These are phyloP conservation scores for Candida nonsorbophila DNA, from an alignment of 805 yeast species.

Conservation along the genomic window DNA sequence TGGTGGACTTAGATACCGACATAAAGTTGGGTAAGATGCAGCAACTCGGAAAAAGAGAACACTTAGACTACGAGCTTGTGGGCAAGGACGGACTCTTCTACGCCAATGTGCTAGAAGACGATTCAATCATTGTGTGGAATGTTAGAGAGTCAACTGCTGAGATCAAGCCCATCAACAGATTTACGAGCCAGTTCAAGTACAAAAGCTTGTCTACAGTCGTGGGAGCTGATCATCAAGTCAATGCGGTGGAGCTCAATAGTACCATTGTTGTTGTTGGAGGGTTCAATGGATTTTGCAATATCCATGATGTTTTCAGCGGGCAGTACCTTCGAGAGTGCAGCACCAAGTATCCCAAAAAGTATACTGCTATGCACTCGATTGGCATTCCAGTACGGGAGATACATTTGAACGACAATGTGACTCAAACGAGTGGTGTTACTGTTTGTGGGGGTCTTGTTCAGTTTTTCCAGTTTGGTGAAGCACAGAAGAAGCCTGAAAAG, in stretches of 20 bases:
- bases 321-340: constrained; percentile 29
- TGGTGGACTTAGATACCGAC: constrained; percentile 1
- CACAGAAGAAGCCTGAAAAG: constrained; percentile 7
- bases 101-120: constrained; percentile 34
- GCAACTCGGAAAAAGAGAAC: constrained; percentile 1
- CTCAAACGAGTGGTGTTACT: constrained; percentile 32
- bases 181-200: constrained; percentile 17
- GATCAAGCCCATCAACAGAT: constrained; percentile 13
- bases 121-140: constrained; percentile 38
- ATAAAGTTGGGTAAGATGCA: constrained; percentile 10
- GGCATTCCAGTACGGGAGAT: constrained; percentile 21
- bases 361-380: constrained; percentile 14
- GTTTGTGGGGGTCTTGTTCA: constrained; percentile 38
- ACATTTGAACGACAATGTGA: constrained; percentile 17
- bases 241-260: constrained; percentile 27
- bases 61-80: constrained; percentile 16
- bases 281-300: constrained; percentile 35
- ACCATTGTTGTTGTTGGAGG: constrained; percentile 34
- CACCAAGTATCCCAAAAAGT: constrained; percentile 21
- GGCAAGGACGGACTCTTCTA: constrained; percentile 40
- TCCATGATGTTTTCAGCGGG: constrained; percentile 42
- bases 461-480: constrained; percentile 43
- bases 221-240: constrained; percentile 7
- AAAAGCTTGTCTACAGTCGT: constrained; percentile 11
- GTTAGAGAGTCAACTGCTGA: constrained; percentile 23